phyloP scores from a whole-genome alignment of 352 stramenopile genomes.

The Globisporangium irregulare region DNA sequence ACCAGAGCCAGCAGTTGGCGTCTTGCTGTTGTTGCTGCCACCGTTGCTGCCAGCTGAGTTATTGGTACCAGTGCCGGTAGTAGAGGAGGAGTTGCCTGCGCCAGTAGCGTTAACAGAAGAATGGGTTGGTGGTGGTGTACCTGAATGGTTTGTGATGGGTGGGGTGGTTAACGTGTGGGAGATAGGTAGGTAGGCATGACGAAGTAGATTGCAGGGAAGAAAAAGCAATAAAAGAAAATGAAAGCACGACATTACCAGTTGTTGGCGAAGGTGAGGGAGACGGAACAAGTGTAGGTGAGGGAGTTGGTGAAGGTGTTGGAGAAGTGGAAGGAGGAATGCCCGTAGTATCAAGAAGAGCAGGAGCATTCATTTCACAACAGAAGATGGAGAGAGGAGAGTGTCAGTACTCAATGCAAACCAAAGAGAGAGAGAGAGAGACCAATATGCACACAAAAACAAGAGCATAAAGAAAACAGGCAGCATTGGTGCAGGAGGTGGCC shows the following conservation, averaged over 20 bases:
- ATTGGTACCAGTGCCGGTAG: not conserved
- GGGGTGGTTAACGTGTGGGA: not conserved
- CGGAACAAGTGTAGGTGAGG: not conserved
- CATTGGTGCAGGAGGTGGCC: not conserved
- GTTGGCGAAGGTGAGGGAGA: constrained; percentile 8
- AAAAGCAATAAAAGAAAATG: constrained; percentile 6
- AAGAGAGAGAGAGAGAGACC: not conserved
- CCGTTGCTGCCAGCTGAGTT: not conserved
- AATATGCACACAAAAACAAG: not conserved
- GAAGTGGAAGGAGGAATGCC: not conserved
- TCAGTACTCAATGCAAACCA: constrained; percentile 7
- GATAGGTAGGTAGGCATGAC: not conserved
- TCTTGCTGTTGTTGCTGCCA: not conserved
- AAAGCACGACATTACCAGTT: constrained; percentile 10
- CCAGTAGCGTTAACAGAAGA: constrained; percentile 10
- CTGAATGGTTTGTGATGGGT: constrained; percentile 3
- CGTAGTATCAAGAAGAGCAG: constrained; percentile 8
- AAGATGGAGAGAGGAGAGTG: constrained; percentile 1
- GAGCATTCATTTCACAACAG: constrained; percentile 4
- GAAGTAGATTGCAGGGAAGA: not conserved
- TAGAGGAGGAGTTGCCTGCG: constrained; percentile 6
- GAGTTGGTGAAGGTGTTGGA: constrained; percentile 5
- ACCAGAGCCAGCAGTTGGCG: not conserved
- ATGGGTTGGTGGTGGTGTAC: constrained; percentile 15
- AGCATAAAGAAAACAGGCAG: not conserved